Evolutionary conservation across 768 basidiomycete species (phyloP).

Genomic region (Tulasnella sp.): DNA sequence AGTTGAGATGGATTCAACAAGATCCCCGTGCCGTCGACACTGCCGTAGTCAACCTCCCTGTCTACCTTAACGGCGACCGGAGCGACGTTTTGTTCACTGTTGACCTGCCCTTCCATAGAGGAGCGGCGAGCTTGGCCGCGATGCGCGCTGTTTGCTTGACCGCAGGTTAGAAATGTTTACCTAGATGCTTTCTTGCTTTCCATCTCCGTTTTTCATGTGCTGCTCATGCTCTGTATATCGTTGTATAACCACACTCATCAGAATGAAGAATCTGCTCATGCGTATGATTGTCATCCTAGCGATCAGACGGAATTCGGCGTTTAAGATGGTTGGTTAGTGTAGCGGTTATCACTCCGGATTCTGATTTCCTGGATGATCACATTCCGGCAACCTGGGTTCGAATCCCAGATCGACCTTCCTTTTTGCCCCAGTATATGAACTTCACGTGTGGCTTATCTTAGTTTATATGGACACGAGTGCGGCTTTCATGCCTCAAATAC

Average conservation of each 20-base stretch:
- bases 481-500: too few relatives aligned
- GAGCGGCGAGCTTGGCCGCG: slow-evolving; percentile 56
- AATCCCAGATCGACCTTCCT: background rate
- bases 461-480: too few relatives aligned
- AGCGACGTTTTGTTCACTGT: slow-evolving; percentile 87
- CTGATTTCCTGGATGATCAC: background rate
- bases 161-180: slow-evolving; percentile 36
- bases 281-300: too few relatives aligned
- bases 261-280: too few relatives aligned
- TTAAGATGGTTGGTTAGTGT: slow-evolving; percentile 11
- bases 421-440: too few relatives aligned
- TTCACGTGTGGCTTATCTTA: too few relatives aligned
- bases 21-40: slow-evolving; percentile 24
- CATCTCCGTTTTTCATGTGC: background rate
- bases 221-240: background rate
- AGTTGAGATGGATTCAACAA: slow-evolving; percentile 73
- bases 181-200: background rate
- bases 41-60: slow-evolving; percentile 64
- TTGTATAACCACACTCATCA: too few relatives aligned
- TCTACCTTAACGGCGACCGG: slow-evolving; percentile 84
- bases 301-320: background rate
- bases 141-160: slow-evolving; percentile 87
- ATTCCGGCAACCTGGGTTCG: slow-evolving; percentile 6
- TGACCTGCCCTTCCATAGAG: slow-evolving; percentile 62
- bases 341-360: slow-evolving; percentile 17